Evolutionary conservation across 805 yeast species (phyloP).

Genomic region (Barnettozyma botsteinii): DNA sequence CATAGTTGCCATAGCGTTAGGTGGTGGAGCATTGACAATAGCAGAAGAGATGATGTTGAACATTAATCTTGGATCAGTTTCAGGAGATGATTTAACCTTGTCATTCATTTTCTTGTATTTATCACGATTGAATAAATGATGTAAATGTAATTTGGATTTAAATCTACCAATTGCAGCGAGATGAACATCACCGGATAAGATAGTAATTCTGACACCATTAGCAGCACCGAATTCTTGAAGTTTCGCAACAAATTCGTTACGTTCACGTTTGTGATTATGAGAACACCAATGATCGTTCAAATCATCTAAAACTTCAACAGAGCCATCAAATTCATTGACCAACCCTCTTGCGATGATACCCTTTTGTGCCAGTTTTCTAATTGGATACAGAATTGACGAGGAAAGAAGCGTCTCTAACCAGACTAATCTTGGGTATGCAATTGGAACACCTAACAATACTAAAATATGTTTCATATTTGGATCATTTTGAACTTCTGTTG

Average conservation of each 20-base stretch:
- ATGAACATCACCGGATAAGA: slow-evolving; percentile 92
- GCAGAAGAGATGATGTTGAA: slow-evolving; percentile 87
- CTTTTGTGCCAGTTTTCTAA: slow-evolving; percentile 52
- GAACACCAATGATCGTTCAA: slow-evolving; percentile 97
- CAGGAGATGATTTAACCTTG: slow-evolving; percentile 44
- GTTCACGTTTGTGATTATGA: slow-evolving; percentile 74
- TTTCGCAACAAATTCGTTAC: slow-evolving; percentile 60
- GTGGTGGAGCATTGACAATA: slow-evolving; percentile 89
- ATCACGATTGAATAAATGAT: slow-evolving; percentile 32
- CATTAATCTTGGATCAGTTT: slow-evolving; percentile 67
- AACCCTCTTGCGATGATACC: slow-evolving; percentile 65
- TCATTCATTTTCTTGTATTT: slow-evolving; percentile 34
- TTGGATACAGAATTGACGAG: slow-evolving; percentile 55
- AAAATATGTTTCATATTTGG: slow-evolving; percentile 66
- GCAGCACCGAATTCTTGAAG: slow-evolving; percentile 62
- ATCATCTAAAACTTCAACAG: slow-evolving; percentile 87
- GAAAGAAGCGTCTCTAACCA: slow-evolving; percentile 79
- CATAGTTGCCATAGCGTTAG: slow-evolving; percentile 73
- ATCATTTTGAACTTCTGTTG: slow-evolving; percentile 44
- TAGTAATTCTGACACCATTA: slow-evolving; percentile 68
- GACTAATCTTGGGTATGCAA: slow-evolving; percentile 88
- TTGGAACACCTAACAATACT: slow-evolving; percentile 89
- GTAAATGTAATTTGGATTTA: slow-evolving; percentile 46
- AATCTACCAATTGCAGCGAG: slow-evolving; percentile 79
- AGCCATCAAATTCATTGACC: slow-evolving; percentile 89